Evolutionary conservation across 495 filamentous ascomycete species (phyloP).

Genomic region (Schizothecium vesticola): DNA sequence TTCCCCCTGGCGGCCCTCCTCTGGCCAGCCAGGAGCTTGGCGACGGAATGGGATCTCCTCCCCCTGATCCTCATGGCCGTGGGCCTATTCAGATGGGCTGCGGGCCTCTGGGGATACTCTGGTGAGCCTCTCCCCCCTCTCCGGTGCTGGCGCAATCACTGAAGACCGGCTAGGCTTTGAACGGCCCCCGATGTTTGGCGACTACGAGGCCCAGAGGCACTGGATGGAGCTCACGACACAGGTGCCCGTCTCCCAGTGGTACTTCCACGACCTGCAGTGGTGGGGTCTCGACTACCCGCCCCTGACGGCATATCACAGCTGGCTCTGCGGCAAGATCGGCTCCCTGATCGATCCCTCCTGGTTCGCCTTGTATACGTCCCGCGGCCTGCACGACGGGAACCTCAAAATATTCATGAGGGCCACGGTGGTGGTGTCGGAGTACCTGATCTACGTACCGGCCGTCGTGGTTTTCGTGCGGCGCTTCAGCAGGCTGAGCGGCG

Average conservation of each 20-base stretch:
- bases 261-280: constrained; percentile 92
- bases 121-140: constrained; percentile 44
- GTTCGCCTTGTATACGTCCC: constrained; percentile 83
- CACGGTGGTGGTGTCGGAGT: constrained; percentile 84
- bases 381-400: constrained; percentile 67
- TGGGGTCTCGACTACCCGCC: constrained; percentile 98
- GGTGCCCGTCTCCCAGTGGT: constrained; percentile 89
- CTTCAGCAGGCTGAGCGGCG: constrained; percentile 63
- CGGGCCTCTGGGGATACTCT: constrained; percentile 90
- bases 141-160: constrained; percentile 1
- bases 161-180: constrained; percentile 52
- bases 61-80: constrained; percentile 82
- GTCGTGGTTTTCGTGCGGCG: constrained; percentile 75
- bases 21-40: constrained; percentile 77
- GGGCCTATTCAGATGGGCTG: constrained; percentile 90
- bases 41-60: constrained; percentile 89
- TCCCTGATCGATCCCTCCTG: constrained; percentile 70
- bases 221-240: constrained; percentile 97
- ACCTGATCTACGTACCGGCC: constrained; percentile 81
- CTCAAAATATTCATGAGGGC: constrained; percentile 95
- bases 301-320: constrained; percentile 96
- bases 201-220: constrained; percentile 95
- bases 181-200: constrained; percentile 86
- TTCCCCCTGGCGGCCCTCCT: constrained; percentile 89
- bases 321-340: constrained; percentile 84